Percentiles rank a stretch among this genome's conserved stretches.
Conservation (phyloP, 2,329 filamentous ascomycete species). For the Onygenales sp. region DNA sequence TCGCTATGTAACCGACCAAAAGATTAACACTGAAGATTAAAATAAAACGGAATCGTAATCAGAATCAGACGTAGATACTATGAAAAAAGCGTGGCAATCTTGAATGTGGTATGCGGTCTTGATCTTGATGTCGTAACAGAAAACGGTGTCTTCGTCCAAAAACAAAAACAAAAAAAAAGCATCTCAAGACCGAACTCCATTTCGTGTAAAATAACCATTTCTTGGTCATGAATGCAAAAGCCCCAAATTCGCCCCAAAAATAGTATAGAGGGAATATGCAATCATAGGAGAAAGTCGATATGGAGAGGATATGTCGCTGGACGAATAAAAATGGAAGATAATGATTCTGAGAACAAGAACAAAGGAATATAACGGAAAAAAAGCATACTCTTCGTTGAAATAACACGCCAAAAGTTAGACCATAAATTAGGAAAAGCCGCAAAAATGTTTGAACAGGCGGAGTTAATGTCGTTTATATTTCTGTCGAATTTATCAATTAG, state of each 20-base stretch:
- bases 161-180: too few species aligned
- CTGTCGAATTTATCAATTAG: constrained; percentile 14
- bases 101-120: too few species aligned
- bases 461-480: constrained; percentile 35
- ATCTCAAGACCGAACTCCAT: too few species aligned
- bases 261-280: neutral
- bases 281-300: neutral
- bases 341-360: neutral
- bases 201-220: too few species aligned
- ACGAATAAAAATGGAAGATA: neutral
- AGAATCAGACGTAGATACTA: too few species aligned
- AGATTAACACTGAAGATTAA: too few species aligned
- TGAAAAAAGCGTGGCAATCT: too few species aligned
- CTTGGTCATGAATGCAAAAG: neutral
- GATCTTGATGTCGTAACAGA: too few species aligned
- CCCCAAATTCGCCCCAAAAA: neutral
- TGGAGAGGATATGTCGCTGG: neutral
- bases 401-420: neutral
- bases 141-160: too few species aligned
- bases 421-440: neutral
- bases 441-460: neutral
- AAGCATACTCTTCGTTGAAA: too few species aligned
- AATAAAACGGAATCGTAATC: too few species aligned
- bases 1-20: too few species aligned
- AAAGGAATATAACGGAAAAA: neutral